Evolutionary conservation across 2,329 filamentous ascomycete species (phyloP), one percentile per base, ranked within the genome.

Genomic region (Microsporum audouinii): DNA sequence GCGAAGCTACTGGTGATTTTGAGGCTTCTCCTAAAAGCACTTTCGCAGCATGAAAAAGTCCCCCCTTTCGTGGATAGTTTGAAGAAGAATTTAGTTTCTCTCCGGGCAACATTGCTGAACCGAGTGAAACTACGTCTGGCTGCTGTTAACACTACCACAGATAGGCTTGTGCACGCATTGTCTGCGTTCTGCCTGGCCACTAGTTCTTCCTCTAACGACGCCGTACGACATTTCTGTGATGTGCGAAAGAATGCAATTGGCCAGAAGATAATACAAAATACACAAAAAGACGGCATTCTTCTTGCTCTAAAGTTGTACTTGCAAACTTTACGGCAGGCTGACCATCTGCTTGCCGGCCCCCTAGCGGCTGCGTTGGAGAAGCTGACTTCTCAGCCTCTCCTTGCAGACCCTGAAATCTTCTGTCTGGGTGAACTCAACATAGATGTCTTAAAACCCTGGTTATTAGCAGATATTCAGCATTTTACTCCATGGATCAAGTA

Each of bases 401-500:
- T 96, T 2, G 83, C 84, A n/a, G 88, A 95, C 70, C 73, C 80
- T 1, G 80, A 85, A 1, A 77, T 96, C 17, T 80, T 81, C 60
- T 74, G 77, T 0, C 73, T 94, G 0, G 84, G 88, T 65, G 87
- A 86, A 14, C 76, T 96, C 10, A 83, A 88, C 39, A 76, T 96
- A 31, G 90, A 96, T 69, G 76, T 94, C 7, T 85, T 89, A 68
- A 84, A 86, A 65, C 81, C 81, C 23, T 95, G 91, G 88, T 88
- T 94, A 64, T 82, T 88, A 17, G 85, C 91, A 5, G 89, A 95
- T 63, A 88, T 96, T 47, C 84, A 83, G 55, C 88, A 87, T 65
- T 96, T 95, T 70, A 92, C 86, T 0, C 91, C 91, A 0, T 96
- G 90, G 76, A 88, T 95, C 39, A 85, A 88, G 34, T 86, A 95